Base-by-base conservation (phyloP, 2,329 filamentous ascomycete species). In the Fusarium citri region DNA sequence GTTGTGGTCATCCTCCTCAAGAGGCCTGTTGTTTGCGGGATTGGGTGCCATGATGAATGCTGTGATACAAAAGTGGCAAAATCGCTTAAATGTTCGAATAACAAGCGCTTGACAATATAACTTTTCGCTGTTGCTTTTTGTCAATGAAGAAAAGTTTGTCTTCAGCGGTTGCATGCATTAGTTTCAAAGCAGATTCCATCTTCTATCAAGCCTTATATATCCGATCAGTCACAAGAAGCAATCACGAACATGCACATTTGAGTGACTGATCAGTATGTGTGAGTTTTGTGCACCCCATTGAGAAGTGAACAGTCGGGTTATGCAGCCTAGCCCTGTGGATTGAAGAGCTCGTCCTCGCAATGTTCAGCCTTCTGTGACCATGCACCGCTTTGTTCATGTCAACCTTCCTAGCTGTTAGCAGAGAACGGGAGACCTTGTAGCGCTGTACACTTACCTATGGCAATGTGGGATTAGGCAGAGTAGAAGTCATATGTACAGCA, bases 191-290 rank as follows among this genome's bases (percentile, higher is more conserved):
- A 23, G 51, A 46, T 28, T 22, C 51, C 47, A 37, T 22, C 18
- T 6, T 14, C 15, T 20, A 37, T 25, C 15, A 31, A 46, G 49
- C 18, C 9, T 64, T 68, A 65, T 69, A 71, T 68, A 66, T 18
- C 37, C 34, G 42, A 25, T 15, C 20, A 43, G 16, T 30, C 30
- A 26, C 28, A 50, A 22, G 12, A n/a, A 37, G n/a, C 43, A 18
- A 30, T 50, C 28, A 26, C 20, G 55, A 55, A 51, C 53, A 37
- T 8, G 18, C 22, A 54, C 9, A 61, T 31, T 41, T 25, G 43
- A 50, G 40, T n/a, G 16, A 23, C 9, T 43, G 30, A 41, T 34
- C 41, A 43, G 20, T 22, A 43, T 43, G 15, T 43, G 15, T 40
- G 25, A 16, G 40, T n/a, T 42, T 37, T 40, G 22, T 51, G 46